A percentile compares a stretch with the other conserved stretches of the same genome.
Evolutionary conservation across 805 yeast species (phyloP).

Genomic region (Pachysolen tannophilus): DNA sequence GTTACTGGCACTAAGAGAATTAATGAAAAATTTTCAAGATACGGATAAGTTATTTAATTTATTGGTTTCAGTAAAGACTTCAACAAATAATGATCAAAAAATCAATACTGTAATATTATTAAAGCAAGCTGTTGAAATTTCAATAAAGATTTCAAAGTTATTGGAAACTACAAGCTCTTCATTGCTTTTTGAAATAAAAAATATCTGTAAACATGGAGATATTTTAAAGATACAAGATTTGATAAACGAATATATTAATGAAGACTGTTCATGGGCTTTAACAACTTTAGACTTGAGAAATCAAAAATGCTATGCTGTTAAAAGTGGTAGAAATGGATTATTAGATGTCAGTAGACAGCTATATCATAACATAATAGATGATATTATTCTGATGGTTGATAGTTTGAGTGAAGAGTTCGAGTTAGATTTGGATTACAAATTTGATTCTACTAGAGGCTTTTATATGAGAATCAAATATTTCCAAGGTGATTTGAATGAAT

Average conservation of each 20-base stretch:
- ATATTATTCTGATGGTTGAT: conserved; percentile 22
- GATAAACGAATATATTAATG: conserved; percentile 29
- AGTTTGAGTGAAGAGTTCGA: conserved; percentile 16
- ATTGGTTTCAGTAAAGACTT: conserved; percentile 19
- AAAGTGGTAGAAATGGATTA: conserved; percentile 34
- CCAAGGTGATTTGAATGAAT: conserved; percentile 2
- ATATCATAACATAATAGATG: conserved; percentile 29
- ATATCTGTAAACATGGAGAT: conserved; percentile 19
- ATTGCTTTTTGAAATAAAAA: conserved; percentile 17
- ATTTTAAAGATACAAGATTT: conserved; percentile 15
- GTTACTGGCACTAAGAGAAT: conserved; percentile 12
- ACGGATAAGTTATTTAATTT: conserved; percentile 32
- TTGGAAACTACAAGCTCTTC: conserved; percentile 12
- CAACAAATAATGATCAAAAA: conserved; percentile 23
- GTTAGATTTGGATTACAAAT: conserved; percentile 22
- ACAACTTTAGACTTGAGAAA: conserved; percentile 31
- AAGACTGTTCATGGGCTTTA: conserved; percentile 34
- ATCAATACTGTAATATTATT: conserved; percentile 33
- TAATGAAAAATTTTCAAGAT: conserved; percentile 26
- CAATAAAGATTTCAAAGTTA: conserved; percentile 11
- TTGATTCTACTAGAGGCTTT: conserved; percentile 30
- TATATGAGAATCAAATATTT: conserved; percentile 22
- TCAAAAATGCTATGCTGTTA: conserved; percentile 37
- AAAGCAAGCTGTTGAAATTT: conserved; percentile 24
- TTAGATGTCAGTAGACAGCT: conserved; percentile 35